Evolutionary conservation across 768 basidiomycete genomes (phyloP).

Genomic region (Tricholoma saponaceum): DNA sequence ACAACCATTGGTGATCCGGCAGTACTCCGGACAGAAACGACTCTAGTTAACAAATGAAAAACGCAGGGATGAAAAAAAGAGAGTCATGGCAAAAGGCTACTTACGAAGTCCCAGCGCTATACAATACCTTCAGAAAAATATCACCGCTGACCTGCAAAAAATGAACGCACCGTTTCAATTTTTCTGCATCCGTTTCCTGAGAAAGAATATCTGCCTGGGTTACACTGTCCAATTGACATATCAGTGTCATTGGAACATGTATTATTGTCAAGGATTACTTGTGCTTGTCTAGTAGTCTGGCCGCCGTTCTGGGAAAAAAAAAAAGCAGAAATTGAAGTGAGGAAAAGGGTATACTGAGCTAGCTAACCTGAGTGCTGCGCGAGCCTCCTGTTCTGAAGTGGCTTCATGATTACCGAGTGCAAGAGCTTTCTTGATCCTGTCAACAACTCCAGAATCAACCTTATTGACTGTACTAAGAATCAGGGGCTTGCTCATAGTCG

Average conservation of each 20-base stretch:
- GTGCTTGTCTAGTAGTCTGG: background rate
- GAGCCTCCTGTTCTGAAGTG: slow-evolving; percentile 1
- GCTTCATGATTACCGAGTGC: background rate
- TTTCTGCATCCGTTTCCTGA: background rate
- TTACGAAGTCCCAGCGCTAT: slow-evolving; percentile 1
- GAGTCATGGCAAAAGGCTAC: too few species aligned
- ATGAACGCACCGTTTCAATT: background rate
- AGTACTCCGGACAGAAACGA: background rate
- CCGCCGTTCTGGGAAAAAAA: background rate
- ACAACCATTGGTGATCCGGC: background rate
- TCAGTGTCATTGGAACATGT: background rate
- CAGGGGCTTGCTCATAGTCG: background rate
- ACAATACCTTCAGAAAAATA: background rate
- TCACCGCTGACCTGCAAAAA: background rate
- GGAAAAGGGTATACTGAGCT: background rate
- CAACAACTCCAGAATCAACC: background rate
- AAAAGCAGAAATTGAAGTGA: background rate
- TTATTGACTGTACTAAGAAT: background rate
- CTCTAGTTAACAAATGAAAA: background rate
- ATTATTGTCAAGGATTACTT: background rate
- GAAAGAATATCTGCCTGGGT: background rate
- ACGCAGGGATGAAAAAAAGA: too few species aligned
- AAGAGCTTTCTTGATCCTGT: slow-evolving; percentile 1
- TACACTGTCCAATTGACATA: background rate
- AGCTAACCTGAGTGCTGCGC: background rate